Evolutionary conservation across 352 stramenopile genomes (phyloP).

Genomic region (Pythium periplocum): DNA sequence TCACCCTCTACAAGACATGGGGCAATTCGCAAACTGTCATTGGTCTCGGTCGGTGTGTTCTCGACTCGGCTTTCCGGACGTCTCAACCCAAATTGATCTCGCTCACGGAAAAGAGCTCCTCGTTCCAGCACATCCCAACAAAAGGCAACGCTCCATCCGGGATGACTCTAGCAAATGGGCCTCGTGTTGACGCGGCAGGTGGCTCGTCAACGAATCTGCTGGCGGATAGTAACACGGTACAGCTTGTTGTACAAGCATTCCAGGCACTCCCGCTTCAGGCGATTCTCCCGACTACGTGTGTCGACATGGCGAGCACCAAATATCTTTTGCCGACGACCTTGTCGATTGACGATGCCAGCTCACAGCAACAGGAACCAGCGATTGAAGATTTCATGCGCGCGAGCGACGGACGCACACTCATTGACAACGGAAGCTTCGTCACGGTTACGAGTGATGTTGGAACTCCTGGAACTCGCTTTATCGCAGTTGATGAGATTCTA

Average conservation of each 20-base stretch:
- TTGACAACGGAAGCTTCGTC: conserved; percentile 68
- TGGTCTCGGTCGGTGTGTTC: conserved; percentile 42
- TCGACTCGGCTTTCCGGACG: conserved; percentile 48
- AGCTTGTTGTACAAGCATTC: conserved; percentile 53
- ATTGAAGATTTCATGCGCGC: not conserved
- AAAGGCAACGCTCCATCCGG: no score
- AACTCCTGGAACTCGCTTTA: conserved; percentile 19
- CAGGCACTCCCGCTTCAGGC: conserved; percentile 37
- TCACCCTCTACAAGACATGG: conserved; percentile 55
- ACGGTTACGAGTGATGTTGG: conserved; percentile 30
- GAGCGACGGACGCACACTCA: conserved; percentile 33
- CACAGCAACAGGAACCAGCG: conserved; percentile 19
- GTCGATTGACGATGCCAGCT: conserved; percentile 8
- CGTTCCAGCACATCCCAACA: conserved; percentile 22
- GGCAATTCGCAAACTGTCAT: conserved; percentile 38
- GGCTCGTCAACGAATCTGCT: conserved; percentile 10
- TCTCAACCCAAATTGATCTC: conserved; percentile 35
- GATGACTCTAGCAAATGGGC: no score
- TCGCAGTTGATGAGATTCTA: conserved; percentile 76
- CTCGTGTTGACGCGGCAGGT: conserved; percentile 1
- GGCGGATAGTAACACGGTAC: conserved; percentile 20
- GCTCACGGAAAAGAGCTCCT: conserved; percentile 39
- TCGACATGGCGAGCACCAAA: conserved; percentile 74
- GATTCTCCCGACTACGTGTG: conserved; percentile 48
- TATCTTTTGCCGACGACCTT: conserved; percentile 68